A percentile compares a stretch with the other conserved stretches of the same genome.
These are phyloP conservation scores for Candida ulmi DNA, from an alignment of 805 yeast genomes.

Conservation along the genomic window DNA sequence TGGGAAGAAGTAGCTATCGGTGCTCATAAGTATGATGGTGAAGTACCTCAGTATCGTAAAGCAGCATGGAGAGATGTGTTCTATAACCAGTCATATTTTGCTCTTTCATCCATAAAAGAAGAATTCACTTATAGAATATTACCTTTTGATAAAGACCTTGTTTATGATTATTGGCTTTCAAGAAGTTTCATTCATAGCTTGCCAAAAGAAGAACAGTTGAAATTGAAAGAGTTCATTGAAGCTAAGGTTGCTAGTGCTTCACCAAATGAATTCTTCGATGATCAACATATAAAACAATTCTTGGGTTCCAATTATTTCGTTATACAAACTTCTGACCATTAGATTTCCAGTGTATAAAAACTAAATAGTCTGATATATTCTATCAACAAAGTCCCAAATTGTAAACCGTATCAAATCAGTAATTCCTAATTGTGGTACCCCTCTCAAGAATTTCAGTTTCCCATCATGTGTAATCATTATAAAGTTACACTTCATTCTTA, in stretches of 20 bases:
- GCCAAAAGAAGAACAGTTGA: slow-evolving; percentile 29
- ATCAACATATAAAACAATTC: slow-evolving; percentile 12
- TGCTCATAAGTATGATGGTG: slow-evolving; percentile 28
- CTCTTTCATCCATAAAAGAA: slow-evolving; percentile 27
- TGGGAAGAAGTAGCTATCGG: slow-evolving; percentile 13
- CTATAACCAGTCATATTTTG: slow-evolving; percentile 28
- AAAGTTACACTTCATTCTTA: slow-evolving; percentile 16
- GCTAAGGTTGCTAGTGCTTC: slow-evolving; percentile 18
- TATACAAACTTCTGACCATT: slow-evolving; percentile 1
- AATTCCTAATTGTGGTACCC: slow-evolving; percentile 14
- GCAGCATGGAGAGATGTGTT: slow-evolving; percentile 41
- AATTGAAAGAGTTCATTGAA: slow-evolving; percentile 28
- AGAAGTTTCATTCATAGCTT: slow-evolving; percentile 49
- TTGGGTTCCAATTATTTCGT: slow-evolving; percentile 20
- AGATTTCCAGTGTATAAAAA: slow-evolving; percentile 2
- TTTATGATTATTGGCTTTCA: slow-evolving; percentile 48
- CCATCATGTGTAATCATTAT: slow-evolving; percentile 17
- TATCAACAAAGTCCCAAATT: slow-evolving; percentile 21
- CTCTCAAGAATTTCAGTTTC: slow-evolving; percentile 14
- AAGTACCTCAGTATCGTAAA: slow-evolving; percentile 53
- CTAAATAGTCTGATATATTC: slow-evolving; percentile 10
- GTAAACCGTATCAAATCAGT: slow-evolving; percentile 18
- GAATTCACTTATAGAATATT: slow-evolving; percentile 26
- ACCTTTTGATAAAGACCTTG: slow-evolving; percentile 27
- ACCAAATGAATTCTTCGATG: slow-evolving; percentile 3